Conservation (phyloP, 2,329 filamentous ascomycete species). For the Arthrocladium fulminans region DNA sequence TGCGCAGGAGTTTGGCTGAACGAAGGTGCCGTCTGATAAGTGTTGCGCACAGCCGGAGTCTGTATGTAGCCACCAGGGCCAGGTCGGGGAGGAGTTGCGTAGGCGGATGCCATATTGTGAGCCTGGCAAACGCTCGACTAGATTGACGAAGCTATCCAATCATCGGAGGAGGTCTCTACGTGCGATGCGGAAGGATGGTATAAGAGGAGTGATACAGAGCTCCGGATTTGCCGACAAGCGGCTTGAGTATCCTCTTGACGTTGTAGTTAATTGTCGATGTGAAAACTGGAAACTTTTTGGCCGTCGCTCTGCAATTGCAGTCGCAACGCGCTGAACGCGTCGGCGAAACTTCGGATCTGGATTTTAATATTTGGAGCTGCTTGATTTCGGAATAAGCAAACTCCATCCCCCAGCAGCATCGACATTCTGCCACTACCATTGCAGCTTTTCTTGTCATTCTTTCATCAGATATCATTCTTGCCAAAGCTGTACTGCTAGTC, state of each 20-base stretch:
- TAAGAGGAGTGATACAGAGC: too few species aligned
- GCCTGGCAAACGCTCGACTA: conserved; percentile 11
- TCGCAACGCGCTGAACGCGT: conserved; percentile 7
- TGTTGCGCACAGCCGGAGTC: conserved; percentile 31
- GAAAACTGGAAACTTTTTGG: not conserved
- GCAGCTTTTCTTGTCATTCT: not conserved
- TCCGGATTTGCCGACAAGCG: too few species aligned
- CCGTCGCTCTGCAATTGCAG: not conserved
- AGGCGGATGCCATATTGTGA: conserved; percentile 32
- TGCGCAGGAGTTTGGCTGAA: conserved; percentile 23
- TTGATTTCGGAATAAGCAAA: too few species aligned
- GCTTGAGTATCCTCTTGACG: too few species aligned
- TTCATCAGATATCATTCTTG: not conserved
- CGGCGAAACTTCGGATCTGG: conserved; percentile 5
- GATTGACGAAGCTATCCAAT: conserved; percentile 1
- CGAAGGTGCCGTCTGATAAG: conserved; percentile 28
- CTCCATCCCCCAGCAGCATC: too few species aligned
- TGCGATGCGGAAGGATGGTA: not conserved
- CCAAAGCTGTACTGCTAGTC: not conserved
- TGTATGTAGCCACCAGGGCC: conserved; percentile 36
- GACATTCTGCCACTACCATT: too few species aligned
- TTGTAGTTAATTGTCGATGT: conserved; percentile 10
- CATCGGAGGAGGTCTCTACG: conserved; percentile 8
- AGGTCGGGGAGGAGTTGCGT: conserved; percentile 34
- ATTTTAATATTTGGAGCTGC: not conserved